Base-by-base conservation (phyloP, 192 early-diverging fungal genomes). In the Radiomyces spectabilis region DNA sequence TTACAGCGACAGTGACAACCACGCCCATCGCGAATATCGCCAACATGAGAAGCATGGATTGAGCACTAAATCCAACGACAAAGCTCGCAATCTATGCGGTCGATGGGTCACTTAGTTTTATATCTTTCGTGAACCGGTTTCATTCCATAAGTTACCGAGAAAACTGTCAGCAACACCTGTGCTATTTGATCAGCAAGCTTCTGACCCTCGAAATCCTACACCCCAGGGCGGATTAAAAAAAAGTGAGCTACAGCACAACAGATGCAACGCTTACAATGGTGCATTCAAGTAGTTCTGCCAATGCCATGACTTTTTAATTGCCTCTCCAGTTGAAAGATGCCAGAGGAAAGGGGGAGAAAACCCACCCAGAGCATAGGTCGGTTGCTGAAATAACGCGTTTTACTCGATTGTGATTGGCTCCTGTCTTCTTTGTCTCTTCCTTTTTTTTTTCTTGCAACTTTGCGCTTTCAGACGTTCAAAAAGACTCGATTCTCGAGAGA, bases 241-340 rank as follows among this genome's bases (percentile, higher is more conserved):
- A 44, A 18, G n/a, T 9, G 5, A 35, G 13, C 13, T 5, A 8
- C 6, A 35, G 13, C 13, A 35, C 33, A 8, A 13, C 5, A 35
- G 33, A 31, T 48, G 21, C 46, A 6, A 25, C 16, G 29, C 46
- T 25, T 48, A 48, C 46, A 48, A 48, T 48, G 30, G 46, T 48
- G 8, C 46, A 48, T 27, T 48, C 24, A 12, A 48, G 24, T 5
- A 29, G 16, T 15, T 48, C 46, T 12, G 27, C 12, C 0, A 48
- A 12, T 3, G 15, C 24, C 46, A 48, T 48, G 41, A 42, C 5
- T 9, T 48, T 16, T 13, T 31, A 48, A 48, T n/a, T n/a, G n/a
- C n/a, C n/a, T n/a, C n/a, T n/a, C n/a, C n/a, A n/a, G n/a, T n/a
- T n/a, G n/a, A n/a, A n/a, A n/a, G n/a, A n/a, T n/a, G n/a, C n/a